Evolutionary conservation across 192 early-diverging fungal species (phyloP).

Genomic region (Umbelopsis isabellina): DNA sequence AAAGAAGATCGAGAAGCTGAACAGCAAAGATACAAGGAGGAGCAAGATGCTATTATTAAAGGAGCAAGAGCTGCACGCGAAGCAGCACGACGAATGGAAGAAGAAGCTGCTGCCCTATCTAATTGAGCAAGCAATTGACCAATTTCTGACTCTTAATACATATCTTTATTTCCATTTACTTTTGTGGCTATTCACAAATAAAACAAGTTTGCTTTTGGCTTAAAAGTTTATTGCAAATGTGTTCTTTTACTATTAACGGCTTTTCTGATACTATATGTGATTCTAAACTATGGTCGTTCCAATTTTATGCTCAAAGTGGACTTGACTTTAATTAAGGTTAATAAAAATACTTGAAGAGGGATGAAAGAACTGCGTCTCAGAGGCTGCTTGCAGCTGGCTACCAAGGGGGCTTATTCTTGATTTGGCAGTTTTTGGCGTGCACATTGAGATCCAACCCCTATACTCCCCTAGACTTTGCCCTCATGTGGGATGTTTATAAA

Average conservation of each 20-base stretch:
- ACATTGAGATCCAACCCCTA: neutral
- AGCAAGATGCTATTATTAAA: conserved; percentile 6
- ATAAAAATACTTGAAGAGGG: neutral
- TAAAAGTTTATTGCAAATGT: no score
- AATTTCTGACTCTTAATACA: neutral
- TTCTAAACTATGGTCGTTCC: no score
- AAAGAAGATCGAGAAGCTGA: conserved; percentile 14
- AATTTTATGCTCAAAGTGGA: no score
- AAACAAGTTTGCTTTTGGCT: no score
- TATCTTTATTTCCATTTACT: no score
- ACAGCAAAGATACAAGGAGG: neutral
- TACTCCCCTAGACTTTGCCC: neutral
- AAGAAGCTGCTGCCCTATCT: neutral
- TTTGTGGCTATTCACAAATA: no score
- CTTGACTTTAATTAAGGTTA: no score
- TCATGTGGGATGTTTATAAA: neutral
- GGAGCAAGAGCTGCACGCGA: conserved; percentile 16
- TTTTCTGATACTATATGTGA: no score
- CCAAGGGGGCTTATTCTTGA: neutral
- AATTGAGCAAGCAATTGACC: neutral
- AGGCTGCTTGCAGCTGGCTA: neutral
- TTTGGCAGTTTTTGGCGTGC: conserved; percentile 1
- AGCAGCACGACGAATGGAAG: conserved; percentile 15
- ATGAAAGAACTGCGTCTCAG: neutral
- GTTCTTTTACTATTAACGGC: no score